A percentile compares a stretch with the other conserved stretches of the same genome.
Conservation (phyloP, 164 flowering plant genomes). For the Annona squamosa region DNA sequence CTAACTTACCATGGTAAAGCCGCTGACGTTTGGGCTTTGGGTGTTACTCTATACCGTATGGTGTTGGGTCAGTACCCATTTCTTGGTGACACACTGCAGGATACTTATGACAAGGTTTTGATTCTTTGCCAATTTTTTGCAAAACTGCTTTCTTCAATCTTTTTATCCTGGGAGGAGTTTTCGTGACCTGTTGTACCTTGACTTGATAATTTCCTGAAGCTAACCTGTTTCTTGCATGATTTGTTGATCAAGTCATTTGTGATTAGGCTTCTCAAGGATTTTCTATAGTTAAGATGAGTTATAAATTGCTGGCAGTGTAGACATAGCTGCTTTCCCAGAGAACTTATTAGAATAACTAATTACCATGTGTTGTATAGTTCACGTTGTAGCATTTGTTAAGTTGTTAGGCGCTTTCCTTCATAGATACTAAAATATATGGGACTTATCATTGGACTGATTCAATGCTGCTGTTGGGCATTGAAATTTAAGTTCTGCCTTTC, state of each 20-base stretch:
- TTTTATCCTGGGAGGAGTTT: background rate
- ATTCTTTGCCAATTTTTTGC: background rate
- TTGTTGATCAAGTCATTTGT: background rate
- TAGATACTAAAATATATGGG: no score
- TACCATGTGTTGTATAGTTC: no score
- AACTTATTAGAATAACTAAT: no score
- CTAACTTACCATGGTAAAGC: constrained; percentile 78
- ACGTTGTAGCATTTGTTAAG: no score
- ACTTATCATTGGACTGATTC: no score
- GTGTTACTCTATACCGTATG: constrained; percentile 83
- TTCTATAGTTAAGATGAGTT: no score
- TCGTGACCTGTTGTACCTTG: background rate
- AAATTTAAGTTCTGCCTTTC: no score
- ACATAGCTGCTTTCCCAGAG: no score
- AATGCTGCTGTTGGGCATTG: no score
- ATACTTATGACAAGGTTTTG: constrained; percentile 83
- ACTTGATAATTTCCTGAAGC: background rate
- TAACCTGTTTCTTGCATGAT: background rate
- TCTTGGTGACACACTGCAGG: constrained; percentile 85
- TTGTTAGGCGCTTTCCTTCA: no score
- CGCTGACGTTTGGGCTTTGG: constrained; percentile 97
- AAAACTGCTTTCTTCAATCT: background rate
- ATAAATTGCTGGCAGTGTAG: no score
- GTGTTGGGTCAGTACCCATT: constrained; percentile 76
- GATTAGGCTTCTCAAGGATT: no score